Evolutionary conservation across 768 basidiomycete species (phyloP).

Genomic region (Cyclocybe cylindracea): DNA sequence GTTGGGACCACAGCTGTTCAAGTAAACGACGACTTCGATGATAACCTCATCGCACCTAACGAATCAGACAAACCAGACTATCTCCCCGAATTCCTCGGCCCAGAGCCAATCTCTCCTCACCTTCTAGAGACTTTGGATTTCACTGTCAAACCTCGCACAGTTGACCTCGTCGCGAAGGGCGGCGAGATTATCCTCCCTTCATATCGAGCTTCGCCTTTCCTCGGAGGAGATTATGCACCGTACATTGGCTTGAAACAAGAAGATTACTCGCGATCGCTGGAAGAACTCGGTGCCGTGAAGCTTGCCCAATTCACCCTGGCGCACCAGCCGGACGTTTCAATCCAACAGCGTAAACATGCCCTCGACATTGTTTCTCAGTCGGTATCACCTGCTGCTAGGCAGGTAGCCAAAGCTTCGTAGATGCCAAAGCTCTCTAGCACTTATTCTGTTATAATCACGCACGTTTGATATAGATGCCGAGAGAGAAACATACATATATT

Average conservation of each 20-base stretch:
- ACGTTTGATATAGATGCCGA: background rate
- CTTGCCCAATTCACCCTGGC: slow-evolving; percentile 38
- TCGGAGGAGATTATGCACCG: slow-evolving; percentile 52
- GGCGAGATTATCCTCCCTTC: too few species aligned
- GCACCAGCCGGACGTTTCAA: slow-evolving; percentile 38
- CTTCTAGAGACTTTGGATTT: slow-evolving; percentile 23
- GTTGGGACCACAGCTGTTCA: background rate
- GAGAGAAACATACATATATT: background rate
- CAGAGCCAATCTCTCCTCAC: slow-evolving; percentile 21
- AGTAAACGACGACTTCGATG: slow-evolving; percentile 14
- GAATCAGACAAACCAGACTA: slow-evolving; percentile 18
- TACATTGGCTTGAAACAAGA: slow-evolving; percentile 33
- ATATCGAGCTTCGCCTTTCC: background rate
- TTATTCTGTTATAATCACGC: too few species aligned
- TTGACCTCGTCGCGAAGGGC: too few species aligned
- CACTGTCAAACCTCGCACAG: slow-evolving; percentile 1
- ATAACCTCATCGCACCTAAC: slow-evolving; percentile 6
- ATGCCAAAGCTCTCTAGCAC: background rate
- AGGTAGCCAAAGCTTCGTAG: slow-evolving; percentile 1
- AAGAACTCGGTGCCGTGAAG: slow-evolving; percentile 39
- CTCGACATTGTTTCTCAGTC: slow-evolving; percentile 34
- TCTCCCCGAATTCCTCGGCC: slow-evolving; percentile 22
- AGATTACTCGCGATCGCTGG: slow-evolving; percentile 26
- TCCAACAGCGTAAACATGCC: slow-evolving; percentile 38
- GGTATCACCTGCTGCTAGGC: background rate